phyloP scores from a whole-genome alignment of 345 rosid species.

The Isatis tinctoria region DNA sequence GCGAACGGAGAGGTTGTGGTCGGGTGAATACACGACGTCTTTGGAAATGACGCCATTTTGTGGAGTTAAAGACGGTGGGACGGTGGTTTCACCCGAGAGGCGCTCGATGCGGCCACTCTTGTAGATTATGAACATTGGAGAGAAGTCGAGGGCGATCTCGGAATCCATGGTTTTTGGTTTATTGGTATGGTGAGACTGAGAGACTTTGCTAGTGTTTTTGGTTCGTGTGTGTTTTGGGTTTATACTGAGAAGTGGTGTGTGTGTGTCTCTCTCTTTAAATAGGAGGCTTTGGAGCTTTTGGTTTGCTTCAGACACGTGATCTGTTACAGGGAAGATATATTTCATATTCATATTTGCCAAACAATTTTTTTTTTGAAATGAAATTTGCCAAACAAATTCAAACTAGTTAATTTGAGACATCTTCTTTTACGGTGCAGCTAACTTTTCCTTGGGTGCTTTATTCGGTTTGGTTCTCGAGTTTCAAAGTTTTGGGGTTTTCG shows the following conservation, averaged over 20 bases:
- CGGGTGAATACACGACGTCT: slow-evolving; percentile 38
- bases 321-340: neutral
- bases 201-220: neutral
- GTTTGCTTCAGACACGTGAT: slow-evolving; percentile 11
- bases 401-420: neutral
- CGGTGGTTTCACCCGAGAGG: slow-evolving; percentile 31
- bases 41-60: slow-evolving; percentile 35
- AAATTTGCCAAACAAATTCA: neutral
- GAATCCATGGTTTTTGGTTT: slow-evolving; percentile 21
- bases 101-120: slow-evolving; percentile 53
- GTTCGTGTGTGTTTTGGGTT: neutral
- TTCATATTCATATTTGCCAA: neutral
- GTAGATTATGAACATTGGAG: slow-evolving; percentile 35
- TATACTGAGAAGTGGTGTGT: neutral
- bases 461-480: no score
- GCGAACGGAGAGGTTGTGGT: slow-evolving; percentile 29
- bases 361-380: no score
- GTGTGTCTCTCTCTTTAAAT: neutral
- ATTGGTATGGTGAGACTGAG: neutral
- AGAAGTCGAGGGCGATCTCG: slow-evolving; percentile 31
- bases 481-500: no score
- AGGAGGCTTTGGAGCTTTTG: neutral
- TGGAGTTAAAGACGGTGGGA: slow-evolving; percentile 35
- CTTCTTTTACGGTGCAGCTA: neutral
- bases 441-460: no score